These are phyloP conservation scores for Globisporangium camurandrum DNA, from an alignment of 352 stramenopile genomes.

Conservation along the genomic window DNA sequence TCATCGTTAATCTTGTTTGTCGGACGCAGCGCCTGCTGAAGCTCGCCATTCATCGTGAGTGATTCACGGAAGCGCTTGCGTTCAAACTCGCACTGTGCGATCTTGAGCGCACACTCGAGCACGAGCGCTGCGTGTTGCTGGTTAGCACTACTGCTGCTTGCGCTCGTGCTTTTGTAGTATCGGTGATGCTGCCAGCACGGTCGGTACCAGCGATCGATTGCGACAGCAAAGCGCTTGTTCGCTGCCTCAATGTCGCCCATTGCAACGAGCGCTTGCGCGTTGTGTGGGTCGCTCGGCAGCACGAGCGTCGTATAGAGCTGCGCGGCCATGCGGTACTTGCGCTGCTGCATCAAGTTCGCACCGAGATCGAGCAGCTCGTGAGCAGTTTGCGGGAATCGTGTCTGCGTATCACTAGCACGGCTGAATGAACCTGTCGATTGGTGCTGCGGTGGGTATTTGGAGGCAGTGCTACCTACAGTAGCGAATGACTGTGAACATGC, in stretches of 20 bases:
- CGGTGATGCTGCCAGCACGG: conserved; percentile 27
- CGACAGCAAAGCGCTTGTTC: conserved; percentile 30
- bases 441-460: not conserved
- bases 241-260: conserved; percentile 43
- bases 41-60: conserved; percentile 30
- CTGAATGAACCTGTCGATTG: not conserved
- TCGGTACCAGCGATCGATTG: conserved; percentile 29
- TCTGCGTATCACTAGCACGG: not conserved
- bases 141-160: conserved; percentile 4
- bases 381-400: not conserved
- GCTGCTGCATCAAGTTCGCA: conserved; percentile 29
- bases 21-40: conserved; percentile 32
- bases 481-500: not conserved
- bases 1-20: conserved; percentile 12
- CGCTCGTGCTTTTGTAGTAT: not conserved
- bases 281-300: conserved; percentile 22
- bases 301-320: conserved; percentile 43
- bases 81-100: conserved; percentile 40
- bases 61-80: conserved; percentile 16
- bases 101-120: conserved; percentile 32
- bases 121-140: conserved; percentile 6
- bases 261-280: conserved; percentile 40
- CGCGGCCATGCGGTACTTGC: conserved; percentile 34
- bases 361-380: conserved; percentile 29
- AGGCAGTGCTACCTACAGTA: too few relatives aligned